A percentile compares a stretch with the other conserved stretches of the same genome.
Evolutionary conservation across 139 green algal genomes (phyloP).

Genomic region (Mesotaenium endlicherianum): DNA sequence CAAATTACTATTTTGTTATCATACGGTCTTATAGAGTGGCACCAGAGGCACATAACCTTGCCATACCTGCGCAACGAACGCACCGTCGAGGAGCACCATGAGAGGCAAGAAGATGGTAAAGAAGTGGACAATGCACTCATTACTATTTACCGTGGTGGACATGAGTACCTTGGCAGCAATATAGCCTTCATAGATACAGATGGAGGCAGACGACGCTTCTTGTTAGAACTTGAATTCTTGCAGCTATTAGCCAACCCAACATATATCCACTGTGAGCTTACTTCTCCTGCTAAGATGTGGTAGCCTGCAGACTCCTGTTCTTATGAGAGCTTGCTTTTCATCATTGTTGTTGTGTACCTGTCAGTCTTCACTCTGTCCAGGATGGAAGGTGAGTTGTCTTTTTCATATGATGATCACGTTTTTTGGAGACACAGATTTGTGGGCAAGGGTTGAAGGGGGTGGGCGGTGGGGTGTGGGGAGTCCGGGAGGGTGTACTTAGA

Average conservation of each 20-base stretch:
- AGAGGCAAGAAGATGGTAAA: too few relatives aligned
- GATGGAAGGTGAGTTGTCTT: neutral
- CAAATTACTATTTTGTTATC: too few relatives aligned
- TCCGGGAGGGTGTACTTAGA: neutral
- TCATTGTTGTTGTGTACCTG: neutral
- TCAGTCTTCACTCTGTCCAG: neutral
- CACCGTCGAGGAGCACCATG: too few relatives aligned
- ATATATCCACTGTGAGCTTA: constrained; percentile 84
- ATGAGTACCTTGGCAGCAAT: too few relatives aligned
- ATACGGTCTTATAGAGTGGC: too few relatives aligned
- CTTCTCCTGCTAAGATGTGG: too few relatives aligned
- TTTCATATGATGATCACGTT: neutral
- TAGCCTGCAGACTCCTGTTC: neutral
- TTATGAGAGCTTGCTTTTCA: neutral
- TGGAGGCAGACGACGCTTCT: constrained; percentile 64
- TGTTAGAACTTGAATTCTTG: constrained; percentile 92
- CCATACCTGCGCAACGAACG: too few relatives aligned
- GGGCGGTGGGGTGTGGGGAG: too few relatives aligned
- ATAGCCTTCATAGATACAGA: constrained; percentile 50
- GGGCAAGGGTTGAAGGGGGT: neutral
- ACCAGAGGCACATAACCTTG: too few relatives aligned
- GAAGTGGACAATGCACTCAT: too few relatives aligned
- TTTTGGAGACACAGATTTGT: neutral
- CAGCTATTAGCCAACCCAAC: constrained; percentile 84
- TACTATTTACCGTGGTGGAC: too few relatives aligned